phyloP scores from a whole-genome alignment of 208 protist species.

The Trypanosoma melophagium region DNA sequence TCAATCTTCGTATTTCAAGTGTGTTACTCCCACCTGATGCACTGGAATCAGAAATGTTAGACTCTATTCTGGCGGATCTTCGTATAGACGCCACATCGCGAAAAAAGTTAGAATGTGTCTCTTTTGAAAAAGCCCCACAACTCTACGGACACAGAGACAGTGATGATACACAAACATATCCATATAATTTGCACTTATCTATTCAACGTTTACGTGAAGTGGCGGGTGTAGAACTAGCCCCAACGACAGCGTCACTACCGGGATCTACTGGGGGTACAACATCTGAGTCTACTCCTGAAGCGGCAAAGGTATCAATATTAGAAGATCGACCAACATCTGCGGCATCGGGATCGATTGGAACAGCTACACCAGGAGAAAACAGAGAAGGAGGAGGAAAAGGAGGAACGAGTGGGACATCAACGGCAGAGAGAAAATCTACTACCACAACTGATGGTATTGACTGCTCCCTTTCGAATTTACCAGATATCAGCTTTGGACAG shows the following conservation, averaged over 20 bases:
- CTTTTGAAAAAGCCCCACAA: slow-evolving; percentile 49
- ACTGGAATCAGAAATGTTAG: slow-evolving; percentile 70
- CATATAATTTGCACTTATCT: neutral
- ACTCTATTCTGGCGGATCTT: slow-evolving; percentile 74
- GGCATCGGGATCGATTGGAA: too few species aligned
- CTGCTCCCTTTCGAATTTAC: slow-evolving; percentile 34
- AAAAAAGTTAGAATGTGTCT: slow-evolving; percentile 33
- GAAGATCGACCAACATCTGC: too few species aligned
- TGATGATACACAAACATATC: neutral
- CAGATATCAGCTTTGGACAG: slow-evolving; percentile 71
- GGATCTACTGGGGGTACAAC: slow-evolving; percentile 2
- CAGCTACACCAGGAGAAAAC: neutral
- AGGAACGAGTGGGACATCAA: slow-evolving; percentile 2
- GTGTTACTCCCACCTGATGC: slow-evolving; percentile 67
- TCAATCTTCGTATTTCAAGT: slow-evolving; percentile 73
- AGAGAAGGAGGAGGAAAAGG: neutral
- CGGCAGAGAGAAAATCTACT: neutral
- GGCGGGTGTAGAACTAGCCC: neutral
- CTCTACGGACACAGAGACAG: slow-evolving; percentile 20
- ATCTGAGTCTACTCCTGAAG: too few species aligned
- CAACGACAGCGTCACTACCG: slow-evolving; percentile 1
- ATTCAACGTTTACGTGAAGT: neutral
- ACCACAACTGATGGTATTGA: neutral
- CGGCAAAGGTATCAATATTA: too few species aligned
- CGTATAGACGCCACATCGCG: slow-evolving; percentile 54